Evolutionary conservation across 192 early-diverging fungal genomes (phyloP).

Genomic region (Rhizophlyctis rosea): DNA sequence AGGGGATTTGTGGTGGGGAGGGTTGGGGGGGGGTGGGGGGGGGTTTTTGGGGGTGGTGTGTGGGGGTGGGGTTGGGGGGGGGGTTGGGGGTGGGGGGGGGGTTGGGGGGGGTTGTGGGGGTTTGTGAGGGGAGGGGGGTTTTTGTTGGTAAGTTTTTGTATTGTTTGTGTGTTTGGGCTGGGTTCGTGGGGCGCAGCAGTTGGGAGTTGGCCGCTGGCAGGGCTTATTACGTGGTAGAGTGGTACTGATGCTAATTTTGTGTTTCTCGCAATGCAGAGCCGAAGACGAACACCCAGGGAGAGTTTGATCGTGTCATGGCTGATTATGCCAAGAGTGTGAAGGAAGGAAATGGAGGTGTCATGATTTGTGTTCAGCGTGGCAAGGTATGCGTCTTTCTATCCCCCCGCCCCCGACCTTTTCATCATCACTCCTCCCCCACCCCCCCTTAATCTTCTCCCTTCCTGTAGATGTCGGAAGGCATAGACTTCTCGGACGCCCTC

Average conservation of each 20-base stretch:
- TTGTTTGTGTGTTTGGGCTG: no score
- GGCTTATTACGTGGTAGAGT: no score
- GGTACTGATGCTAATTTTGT: no score
- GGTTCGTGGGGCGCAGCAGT: no score
- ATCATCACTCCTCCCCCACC: no score
- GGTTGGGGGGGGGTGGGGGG: not conserved
- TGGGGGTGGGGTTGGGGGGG: not conserved
- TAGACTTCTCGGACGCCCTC: slow-evolving; percentile 28
- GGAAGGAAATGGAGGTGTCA: not conserved
- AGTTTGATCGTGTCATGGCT: slow-evolving; percentile 13
- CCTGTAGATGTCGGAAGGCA: slow-evolving; percentile 37
- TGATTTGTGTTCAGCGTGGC: slow-evolving; percentile 25
- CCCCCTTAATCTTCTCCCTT: no score
- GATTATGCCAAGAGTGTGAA: slow-evolving; percentile 2
- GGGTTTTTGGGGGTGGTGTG: slow-evolving; percentile 11
- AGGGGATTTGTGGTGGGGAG: not conserved
- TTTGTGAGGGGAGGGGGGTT: no score
- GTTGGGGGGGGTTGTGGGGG: no score
- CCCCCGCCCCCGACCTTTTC: no score
- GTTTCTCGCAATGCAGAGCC: no score
- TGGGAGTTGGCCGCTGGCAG: no score
- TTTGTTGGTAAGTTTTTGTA: no score
- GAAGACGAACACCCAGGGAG: slow-evolving; percentile 2
- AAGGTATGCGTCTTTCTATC: not conserved
- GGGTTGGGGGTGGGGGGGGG: not conserved